Evolutionary conservation across 1,284 basidiomycete species (phyloP).

Genomic region (Ustilago cynodontis): DNA sequence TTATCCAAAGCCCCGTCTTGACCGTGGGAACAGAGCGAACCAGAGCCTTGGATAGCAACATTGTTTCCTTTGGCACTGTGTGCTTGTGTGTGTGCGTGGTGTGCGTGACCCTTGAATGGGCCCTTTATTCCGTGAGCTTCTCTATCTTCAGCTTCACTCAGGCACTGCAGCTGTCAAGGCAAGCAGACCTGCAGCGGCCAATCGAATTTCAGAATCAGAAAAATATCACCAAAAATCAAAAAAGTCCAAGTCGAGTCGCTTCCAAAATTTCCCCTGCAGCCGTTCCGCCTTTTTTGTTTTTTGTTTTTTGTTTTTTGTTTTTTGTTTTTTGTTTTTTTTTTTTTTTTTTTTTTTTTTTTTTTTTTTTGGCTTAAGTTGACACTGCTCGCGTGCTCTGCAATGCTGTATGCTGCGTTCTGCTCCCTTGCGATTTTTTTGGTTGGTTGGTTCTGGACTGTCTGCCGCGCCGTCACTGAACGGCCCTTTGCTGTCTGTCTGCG

Average conservation of each 20-base stretch:
- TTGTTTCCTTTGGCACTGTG: too few relatives aligned
- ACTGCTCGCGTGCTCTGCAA: constrained; percentile 11
- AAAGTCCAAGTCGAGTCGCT: constrained; percentile 1
- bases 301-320: not conserved
- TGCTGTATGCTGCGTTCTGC: constrained; percentile 6
- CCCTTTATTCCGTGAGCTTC: not conserved
- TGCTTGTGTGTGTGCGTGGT: not conserved
- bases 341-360: not conserved
- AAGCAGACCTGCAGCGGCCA: constrained; percentile 13
- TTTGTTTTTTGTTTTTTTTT: not conserved
- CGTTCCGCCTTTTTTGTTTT: not conserved
- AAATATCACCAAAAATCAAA: constrained; percentile 18
- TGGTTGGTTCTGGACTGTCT: constrained; percentile 8
- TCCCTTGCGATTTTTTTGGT: constrained; percentile 7
- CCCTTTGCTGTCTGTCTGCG: not conserved
- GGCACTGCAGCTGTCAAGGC: constrained; percentile 7
- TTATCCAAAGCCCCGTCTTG: not conserved
- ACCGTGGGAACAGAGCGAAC: too few relatives aligned
- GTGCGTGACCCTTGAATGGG: constrained; percentile 18
- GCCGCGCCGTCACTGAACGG: not conserved
- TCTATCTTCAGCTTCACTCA: not conserved
- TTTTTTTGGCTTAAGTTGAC: not conserved
- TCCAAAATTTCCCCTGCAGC: constrained; percentile 30
- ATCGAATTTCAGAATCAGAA: constrained; percentile 15
- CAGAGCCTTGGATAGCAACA: too few relatives aligned